Evolutionary conservation across 257 asterid genomes (phyloP), one percentile per base, ranked within the genome.

Genomic region (Solanum chaucha): DNA sequence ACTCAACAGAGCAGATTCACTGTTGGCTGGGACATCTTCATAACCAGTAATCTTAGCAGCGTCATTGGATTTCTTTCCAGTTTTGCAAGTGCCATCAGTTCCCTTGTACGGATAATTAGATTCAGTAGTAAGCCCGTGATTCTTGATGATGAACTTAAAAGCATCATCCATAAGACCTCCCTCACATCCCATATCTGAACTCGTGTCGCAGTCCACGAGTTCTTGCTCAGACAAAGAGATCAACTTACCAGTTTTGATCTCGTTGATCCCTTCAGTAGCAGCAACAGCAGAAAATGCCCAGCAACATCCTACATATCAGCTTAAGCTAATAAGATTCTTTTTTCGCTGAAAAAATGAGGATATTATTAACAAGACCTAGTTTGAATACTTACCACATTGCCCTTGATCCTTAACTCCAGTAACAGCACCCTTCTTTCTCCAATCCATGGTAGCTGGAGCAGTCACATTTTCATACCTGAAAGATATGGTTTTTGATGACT

Each of bases 321-420:
- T 48, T 67, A 24, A 11, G 6, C 15, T 44, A 22, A n/a, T 36
- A 58, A 61, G 77, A n/a, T 59, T 35, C 15, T 30, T 5, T 3
- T 83, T n/a, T 22, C 34, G 10, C 12, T 75, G 6, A 38, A 75
- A 38, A 5, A 2, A 32, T 7, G 4, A 67, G 36, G 20, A 19
- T 35, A 73, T 0, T 34, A 75, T 40, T 38, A 10, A 38, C 83
- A 22, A 17, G 34, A 22, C 10, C 0, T 40, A 40, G 17, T 19
- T 15, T 10, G 40, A 32, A 36, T 2, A 41, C 61, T 86, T 86
- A 86, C 93, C 95, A 55, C 93, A 90, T 51, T 91, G 89, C 32
- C 91, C 91, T 88, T 91, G 93, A 20, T 90, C 90, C 87, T 92
- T 90, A 34, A 91, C 87, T 12, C 77, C 89, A 58, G 94, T 90